Evolutionary conservation across 2,329 filamentous ascomycete genomes (phyloP).

Genomic region (Curvularia sp.): DNA sequence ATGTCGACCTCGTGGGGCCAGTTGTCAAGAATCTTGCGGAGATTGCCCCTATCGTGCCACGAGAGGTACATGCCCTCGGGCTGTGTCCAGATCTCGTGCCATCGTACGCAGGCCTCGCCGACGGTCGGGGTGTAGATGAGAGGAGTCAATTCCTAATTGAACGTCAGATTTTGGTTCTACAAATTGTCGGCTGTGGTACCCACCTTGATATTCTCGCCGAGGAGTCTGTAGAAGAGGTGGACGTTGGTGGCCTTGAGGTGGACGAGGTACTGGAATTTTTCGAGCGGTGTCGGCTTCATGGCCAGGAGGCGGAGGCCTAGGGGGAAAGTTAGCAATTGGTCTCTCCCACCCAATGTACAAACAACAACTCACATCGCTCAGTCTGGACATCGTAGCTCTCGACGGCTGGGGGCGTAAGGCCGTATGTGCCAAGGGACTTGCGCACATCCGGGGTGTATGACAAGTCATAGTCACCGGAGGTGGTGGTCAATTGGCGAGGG

Average conservation of each 20-base stretch:
- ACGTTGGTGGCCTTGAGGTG: slow-evolving; percentile 76
- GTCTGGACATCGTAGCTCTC: slow-evolving; percentile 59
- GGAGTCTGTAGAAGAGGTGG: slow-evolving; percentile 80
- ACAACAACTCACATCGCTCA: slow-evolving; percentile 55
- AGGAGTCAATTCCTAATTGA: slow-evolving; percentile 73
- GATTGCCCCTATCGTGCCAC: slow-evolving; percentile 90
- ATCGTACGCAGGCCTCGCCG: slow-evolving; percentile 94
- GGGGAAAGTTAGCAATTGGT: slow-evolving; percentile 48
- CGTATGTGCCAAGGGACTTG: slow-evolving; percentile 60
- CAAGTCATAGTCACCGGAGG: slow-evolving; percentile 58
- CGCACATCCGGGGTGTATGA: slow-evolving; percentile 58
- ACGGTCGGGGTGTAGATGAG: slow-evolving; percentile 90
- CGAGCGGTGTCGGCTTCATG: slow-evolving; percentile 71
- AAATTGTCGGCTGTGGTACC: slow-evolving; percentile 1
- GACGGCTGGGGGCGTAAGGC: slow-evolving; percentile 59
- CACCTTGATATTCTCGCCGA: slow-evolving; percentile 74
- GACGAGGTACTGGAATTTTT: slow-evolving; percentile 85
- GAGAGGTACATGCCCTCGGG: slow-evolving; percentile 96
- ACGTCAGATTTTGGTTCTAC: slow-evolving; percentile 41
- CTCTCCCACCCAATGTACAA: slow-evolving; percentile 34
- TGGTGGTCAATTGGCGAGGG: slow-evolving; percentile 50
- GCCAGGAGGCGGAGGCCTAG: slow-evolving; percentile 76
- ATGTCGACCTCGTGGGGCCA: slow-evolving; percentile 97
- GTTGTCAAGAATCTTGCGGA: slow-evolving; percentile 86
- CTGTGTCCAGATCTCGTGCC: slow-evolving; percentile 93